phyloP scores from a whole-genome alignment of 495 filamentous ascomycete species.

The Annulohypoxylon stygium region DNA sequence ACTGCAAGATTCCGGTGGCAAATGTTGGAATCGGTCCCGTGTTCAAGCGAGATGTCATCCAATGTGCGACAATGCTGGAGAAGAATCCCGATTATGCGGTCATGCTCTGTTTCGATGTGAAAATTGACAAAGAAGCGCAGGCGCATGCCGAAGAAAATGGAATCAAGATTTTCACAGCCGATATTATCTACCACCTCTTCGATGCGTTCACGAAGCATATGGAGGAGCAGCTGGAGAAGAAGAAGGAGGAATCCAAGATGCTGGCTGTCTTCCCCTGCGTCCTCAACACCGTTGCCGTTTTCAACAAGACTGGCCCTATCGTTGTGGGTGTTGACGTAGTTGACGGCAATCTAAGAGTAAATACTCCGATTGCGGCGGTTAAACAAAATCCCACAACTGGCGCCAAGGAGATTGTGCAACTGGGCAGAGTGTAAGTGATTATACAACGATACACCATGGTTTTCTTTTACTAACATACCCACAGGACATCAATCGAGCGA shows the following conservation, averaged over 20 bases:
- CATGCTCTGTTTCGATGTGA: slow-evolving; percentile 99
- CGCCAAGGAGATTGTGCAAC: slow-evolving; percentile 80
- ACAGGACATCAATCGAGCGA: slow-evolving; percentile 90
- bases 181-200: slow-evolving; percentile 99
- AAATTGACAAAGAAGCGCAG: slow-evolving; percentile 96
- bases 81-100: slow-evolving; percentile 95
- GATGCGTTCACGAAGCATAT: slow-evolving; percentile 97
- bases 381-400: slow-evolving; percentile 83
- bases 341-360: slow-evolving; percentile 85
- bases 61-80: slow-evolving; percentile 95
- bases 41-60: slow-evolving; percentile 98
- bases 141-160: slow-evolving; percentile 93
- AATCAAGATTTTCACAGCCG: slow-evolving; percentile 97
- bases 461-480: slow-evolving; percentile 31
- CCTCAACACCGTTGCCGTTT: slow-evolving; percentile 87
- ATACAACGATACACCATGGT: slow-evolving; percentile 11
- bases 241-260: slow-evolving; percentile 96
- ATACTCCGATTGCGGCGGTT: slow-evolving; percentile 89
- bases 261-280: slow-evolving; percentile 97
- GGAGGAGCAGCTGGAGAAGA: slow-evolving; percentile 83
- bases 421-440: slow-evolving; percentile 93
- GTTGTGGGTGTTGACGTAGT: slow-evolving; percentile 95
- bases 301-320: slow-evolving; percentile 98
- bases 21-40: slow-evolving; percentile 98
- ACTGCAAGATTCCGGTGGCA: slow-evolving; percentile 95